These are phyloP conservation scores for Geotrichum klebahnii DNA, from an alignment of 1,139 yeast species.

Conservation along the genomic window DNA sequence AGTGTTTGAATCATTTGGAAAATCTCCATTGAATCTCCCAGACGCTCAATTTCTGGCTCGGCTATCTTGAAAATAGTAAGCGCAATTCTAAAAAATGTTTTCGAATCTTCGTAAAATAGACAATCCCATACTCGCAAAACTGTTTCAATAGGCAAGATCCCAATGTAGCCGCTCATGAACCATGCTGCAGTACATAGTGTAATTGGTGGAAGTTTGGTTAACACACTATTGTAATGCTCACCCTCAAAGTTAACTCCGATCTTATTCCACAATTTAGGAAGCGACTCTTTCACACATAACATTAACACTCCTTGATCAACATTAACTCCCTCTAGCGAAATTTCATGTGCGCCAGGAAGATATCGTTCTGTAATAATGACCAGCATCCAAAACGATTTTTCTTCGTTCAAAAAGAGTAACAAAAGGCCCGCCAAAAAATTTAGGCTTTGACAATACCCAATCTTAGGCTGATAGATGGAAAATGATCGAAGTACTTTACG, in stretches of 20 bases:
- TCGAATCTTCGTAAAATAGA: conserved; percentile 85
- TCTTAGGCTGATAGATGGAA: conserved; percentile 79
- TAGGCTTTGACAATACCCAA: conserved; percentile 93
- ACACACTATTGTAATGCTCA: conserved; percentile 54
- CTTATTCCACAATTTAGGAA: conserved; percentile 74
- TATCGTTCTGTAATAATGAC: conserved; percentile 81
- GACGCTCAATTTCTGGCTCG: conserved; percentile 55
- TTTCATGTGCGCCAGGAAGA: conserved; percentile 88
- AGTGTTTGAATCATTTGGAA: conserved; percentile 81
- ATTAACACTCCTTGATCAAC: conserved; percentile 92
- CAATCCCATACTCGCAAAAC: conserved; percentile 92
- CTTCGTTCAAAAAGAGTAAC: conserved; percentile 80
- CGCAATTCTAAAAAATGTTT: conserved; percentile 77
- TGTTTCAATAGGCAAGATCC: conserved; percentile 81
- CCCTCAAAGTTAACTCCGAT: conserved; percentile 44
- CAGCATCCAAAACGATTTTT: conserved; percentile 90
- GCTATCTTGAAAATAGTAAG: conserved; percentile 76
- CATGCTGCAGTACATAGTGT: conserved; percentile 92
- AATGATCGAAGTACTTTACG: conserved; percentile 81
- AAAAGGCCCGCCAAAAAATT: conserved; percentile 86
- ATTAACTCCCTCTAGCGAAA: conserved; percentile 87
- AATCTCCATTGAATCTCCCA: conserved; percentile 71
- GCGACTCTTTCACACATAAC: conserved; percentile 76
- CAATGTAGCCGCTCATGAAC: conserved; percentile 95
- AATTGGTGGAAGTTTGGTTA: conserved; percentile 78